These are phyloP conservation scores for Magnolia sinica DNA, from an alignment of 164 flowering plant species.

Conservation along the genomic window DNA sequence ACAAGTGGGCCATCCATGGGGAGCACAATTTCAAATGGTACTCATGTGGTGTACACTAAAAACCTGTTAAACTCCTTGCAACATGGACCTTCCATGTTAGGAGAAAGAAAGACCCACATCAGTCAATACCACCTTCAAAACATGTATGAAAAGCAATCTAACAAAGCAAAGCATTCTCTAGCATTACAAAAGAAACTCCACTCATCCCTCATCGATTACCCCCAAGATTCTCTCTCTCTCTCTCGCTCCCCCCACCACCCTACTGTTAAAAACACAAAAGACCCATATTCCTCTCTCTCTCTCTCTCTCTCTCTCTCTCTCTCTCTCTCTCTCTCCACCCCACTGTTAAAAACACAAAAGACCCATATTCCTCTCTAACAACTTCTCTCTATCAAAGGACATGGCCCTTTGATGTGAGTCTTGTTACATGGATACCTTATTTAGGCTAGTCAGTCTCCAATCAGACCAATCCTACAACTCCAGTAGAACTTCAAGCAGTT, in stretches of 20 bases:
- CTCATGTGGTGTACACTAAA: background rate
- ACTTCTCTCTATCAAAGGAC: background rate
- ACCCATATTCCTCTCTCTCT: conserved; percentile 13
- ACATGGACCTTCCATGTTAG: background rate
- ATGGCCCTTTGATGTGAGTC: conserved; percentile 32
- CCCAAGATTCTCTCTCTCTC: conserved; percentile 2
- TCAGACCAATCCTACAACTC: conserved; percentile 69
- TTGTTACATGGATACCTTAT: conserved; percentile 85
- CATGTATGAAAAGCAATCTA: conserved; percentile 2
- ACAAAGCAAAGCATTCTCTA: conserved; percentile 6
- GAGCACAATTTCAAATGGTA: no score
- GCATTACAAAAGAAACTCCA: conserved; percentile 17
- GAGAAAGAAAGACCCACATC: background rate
- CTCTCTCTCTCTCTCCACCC: background rate
- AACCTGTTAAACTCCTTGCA: conserved; percentile 16
- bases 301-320: conserved; percentile 1
- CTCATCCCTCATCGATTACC: conserved; percentile 44
- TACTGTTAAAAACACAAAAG: conserved; percentile 26
- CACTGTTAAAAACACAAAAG: background rate
- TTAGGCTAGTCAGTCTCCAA: conserved; percentile 74
- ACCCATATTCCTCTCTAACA: conserved; percentile 7
- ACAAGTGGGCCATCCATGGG: no score
- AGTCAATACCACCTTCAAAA: background rate
- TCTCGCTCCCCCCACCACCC: conserved; percentile 10
- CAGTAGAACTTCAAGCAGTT: conserved; percentile 58